A percentile compares a stretch with the other conserved stretches of the same genome.
Conservation (phyloP, 306 rosid species). For the Fragaria vesca region DNA sequence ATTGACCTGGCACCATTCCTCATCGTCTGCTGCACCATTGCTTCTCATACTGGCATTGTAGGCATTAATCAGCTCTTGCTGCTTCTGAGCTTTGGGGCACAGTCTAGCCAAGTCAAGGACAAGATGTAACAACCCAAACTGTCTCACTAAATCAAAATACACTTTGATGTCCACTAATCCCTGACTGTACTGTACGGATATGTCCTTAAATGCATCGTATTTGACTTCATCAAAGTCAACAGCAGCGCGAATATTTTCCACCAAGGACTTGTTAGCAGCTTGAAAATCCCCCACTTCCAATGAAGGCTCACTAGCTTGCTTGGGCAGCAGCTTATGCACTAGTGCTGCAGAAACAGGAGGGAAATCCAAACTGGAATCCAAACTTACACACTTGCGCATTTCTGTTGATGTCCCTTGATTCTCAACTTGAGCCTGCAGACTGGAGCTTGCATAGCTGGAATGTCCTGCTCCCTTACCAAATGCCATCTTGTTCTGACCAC, state of each 20-base stretch:
- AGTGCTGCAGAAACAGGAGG: slow-evolving; percentile 79
- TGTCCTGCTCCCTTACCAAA: slow-evolving; percentile 26
- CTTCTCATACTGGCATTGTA: slow-evolving; percentile 50
- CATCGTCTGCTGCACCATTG: slow-evolving; percentile 40
- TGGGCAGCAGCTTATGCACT: slow-evolving; percentile 48
- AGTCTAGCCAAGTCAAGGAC: slow-evolving; percentile 78
- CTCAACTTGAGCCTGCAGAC: background rate
- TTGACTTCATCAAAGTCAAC: slow-evolving; percentile 74
- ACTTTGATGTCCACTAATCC: slow-evolving; percentile 59
- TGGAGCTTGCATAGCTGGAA: slow-evolving; percentile 19
- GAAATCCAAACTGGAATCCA: slow-evolving; percentile 50
- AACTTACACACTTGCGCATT: background rate
- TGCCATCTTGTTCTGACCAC: slow-evolving; percentile 25
- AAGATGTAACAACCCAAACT: slow-evolving; percentile 83
- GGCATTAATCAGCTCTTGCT: slow-evolving; percentile 65
- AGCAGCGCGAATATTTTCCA: slow-evolving; percentile 72
- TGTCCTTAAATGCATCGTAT: slow-evolving; percentile 62
- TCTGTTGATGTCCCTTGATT: background rate
- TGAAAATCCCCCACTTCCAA: slow-evolving; percentile 53
- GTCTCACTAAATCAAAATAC: slow-evolving; percentile 68
- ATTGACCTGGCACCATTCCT: slow-evolving; percentile 31
- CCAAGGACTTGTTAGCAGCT: slow-evolving; percentile 81
- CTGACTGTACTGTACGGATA: slow-evolving; percentile 75
- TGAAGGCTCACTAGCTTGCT: slow-evolving; percentile 14
- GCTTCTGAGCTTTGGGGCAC: slow-evolving; percentile 75